Evolutionary conservation across 768 basidiomycete species (phyloP).

Genomic region (Pleurotus pulmonarius): DNA sequence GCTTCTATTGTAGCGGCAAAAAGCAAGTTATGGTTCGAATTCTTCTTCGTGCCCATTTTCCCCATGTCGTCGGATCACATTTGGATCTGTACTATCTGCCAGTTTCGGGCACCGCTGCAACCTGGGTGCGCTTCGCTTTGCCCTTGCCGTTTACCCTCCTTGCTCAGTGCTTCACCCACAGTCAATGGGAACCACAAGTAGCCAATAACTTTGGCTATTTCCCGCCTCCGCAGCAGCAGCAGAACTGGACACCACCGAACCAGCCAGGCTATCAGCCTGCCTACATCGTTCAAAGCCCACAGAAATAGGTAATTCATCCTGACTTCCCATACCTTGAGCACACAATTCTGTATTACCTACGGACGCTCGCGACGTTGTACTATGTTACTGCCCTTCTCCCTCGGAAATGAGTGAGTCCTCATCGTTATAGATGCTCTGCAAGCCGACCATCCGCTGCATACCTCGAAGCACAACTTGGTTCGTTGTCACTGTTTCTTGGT

Average conservation of each 20-base stretch:
- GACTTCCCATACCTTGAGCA: neutral
- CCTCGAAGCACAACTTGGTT: neutral
- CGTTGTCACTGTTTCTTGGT: neutral
- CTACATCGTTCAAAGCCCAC: slow-evolving; percentile 26
- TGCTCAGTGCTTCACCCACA: neutral
- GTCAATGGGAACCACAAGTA: neutral
- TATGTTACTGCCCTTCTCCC: slow-evolving; percentile 3
- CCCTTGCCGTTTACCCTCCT: neutral
- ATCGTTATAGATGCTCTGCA: neutral
- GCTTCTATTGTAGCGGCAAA: slow-evolving; percentile 62
- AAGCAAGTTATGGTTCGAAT: slow-evolving; percentile 68
- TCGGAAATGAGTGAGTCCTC: slow-evolving; percentile 1
- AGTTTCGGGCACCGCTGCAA: slow-evolving; percentile 53
- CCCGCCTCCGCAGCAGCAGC: slow-evolving; percentile 15
- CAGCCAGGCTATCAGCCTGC: slow-evolving; percentile 38
- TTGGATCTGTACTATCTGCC: slow-evolving; percentile 72
- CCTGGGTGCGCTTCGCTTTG: slow-evolving; percentile 35
- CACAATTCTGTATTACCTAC: slow-evolving; percentile 2
- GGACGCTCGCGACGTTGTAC: neutral
- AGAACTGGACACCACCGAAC: slow-evolving; percentile 25
- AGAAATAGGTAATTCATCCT: slow-evolving; percentile 12
- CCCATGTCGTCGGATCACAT: slow-evolving; percentile 59
- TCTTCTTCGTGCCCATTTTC: slow-evolving; percentile 71
- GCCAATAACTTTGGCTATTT: slow-evolving; percentile 10
- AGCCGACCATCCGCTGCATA: neutral